Conservation (phyloP, 441 rosid species). For the Sinapis alba region DNA sequence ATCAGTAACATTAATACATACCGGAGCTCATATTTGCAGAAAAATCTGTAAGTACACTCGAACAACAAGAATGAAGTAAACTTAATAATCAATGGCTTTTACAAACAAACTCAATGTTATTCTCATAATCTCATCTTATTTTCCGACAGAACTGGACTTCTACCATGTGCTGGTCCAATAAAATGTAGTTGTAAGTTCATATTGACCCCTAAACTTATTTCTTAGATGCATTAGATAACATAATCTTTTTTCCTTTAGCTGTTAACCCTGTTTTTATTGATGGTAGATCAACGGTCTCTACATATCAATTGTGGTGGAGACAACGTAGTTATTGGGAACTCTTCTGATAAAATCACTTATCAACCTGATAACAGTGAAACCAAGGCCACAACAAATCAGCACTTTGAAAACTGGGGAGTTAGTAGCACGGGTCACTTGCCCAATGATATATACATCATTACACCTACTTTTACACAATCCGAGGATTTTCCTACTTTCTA, state of each 20-base stretch:
- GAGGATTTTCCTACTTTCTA: slow-evolving; percentile 22
- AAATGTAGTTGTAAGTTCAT: slow-evolving; percentile 41
- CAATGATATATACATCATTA: slow-evolving; percentile 31
- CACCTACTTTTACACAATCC: slow-evolving; percentile 39
- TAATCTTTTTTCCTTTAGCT: not conserved
- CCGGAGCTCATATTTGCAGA: slow-evolving; percentile 46
- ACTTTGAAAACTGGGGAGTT: slow-evolving; percentile 48
- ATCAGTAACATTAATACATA: slow-evolving; percentile 70
- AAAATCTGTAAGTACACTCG: slow-evolving; percentile 44
- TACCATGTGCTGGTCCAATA: slow-evolving; percentile 53
- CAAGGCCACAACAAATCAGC: slow-evolving; percentile 47
- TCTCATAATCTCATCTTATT: not conserved
- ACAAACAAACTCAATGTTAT: not conserved
- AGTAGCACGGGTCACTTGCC: slow-evolving; percentile 58
- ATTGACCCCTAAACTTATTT: not conserved
- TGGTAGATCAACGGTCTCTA: slow-evolving; percentile 49
- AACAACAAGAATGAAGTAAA: not conserved
- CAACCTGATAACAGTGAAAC: slow-evolving; percentile 51
- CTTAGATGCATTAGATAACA: not conserved
- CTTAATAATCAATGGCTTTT: not conserved
- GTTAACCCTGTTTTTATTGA: not conserved
- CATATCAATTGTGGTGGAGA: slow-evolving; percentile 71
- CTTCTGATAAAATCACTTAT: slow-evolving; percentile 39
- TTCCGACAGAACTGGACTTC: slow-evolving; percentile 43
- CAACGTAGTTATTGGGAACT: slow-evolving; percentile 36